Base-by-base conservation (phyloP, 2,329 filamentous ascomycete genomes). In the Amauroascus niger region DNA sequence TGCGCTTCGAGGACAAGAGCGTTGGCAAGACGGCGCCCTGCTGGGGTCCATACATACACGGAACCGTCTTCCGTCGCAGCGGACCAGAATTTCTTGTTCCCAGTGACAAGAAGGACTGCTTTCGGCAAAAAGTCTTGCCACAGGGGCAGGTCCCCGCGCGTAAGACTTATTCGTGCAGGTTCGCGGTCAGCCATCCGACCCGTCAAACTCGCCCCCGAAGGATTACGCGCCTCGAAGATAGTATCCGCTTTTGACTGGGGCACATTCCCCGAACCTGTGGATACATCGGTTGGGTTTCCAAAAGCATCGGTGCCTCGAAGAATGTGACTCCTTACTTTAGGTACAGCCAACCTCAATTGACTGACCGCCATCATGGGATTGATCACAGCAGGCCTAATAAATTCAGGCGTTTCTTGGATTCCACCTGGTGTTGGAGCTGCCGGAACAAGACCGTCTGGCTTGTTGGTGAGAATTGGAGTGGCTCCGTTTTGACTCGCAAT, bases 71-170 rank as follows among this genome's bases (percentile, higher is more conserved):
- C 93, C 63, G 90, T 96, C 8, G 87, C 90, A 14, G 86, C 91
- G 0, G 87, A 86, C 87, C 93, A 98, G 65, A 97, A 90, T 60
- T 86, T 83, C 62, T 85, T 83, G 67, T 89, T 97, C 1, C 89
- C 94, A 0, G 91, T 93, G 1, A 94, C 84, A 1, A 97, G 78
- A n/a, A 98, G 79, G 22, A 95, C 86, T 5, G 88, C 82, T 55
- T 85, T 80, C 0, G 91, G 90, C 13, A 98, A 73, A 63, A 88
- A 98, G 65, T 98, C 94, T 64, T 96, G 88, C 93, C 94, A 98
- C 2, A 97, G 69, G 1, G 86, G 76, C 53, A 84, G 82, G 3
- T 88, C 88, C 52, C 88, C 82, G 65, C 88, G 91, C 1, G 83
- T 86, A 37, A 93, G 83, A 4, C 82, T 87, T 40, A 98, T 81